Percentiles rank a stretch among this genome's conserved stretches.
Conservation (phyloP, 2,329 filamentous ascomycete genomes). For the Aspergillus hiratsukae region DNA sequence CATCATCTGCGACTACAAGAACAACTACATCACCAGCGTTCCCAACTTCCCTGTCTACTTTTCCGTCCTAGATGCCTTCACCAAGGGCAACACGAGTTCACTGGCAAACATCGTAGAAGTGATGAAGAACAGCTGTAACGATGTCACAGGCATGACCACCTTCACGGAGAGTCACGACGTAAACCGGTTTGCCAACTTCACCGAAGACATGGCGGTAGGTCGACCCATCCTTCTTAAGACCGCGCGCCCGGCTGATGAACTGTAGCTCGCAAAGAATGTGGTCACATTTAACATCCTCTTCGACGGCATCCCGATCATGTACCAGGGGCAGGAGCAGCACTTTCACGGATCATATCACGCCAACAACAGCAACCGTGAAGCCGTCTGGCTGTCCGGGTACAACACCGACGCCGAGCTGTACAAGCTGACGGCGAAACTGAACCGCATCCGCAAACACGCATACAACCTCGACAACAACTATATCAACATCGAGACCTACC, state of each 20-base stretch:
- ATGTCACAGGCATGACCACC: constrained; percentile 45
- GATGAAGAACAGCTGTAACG: constrained; percentile 26
- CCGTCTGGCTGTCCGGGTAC: constrained; percentile 53
- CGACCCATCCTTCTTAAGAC: background rate
- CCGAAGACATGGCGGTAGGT: constrained; percentile 40
- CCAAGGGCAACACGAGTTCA: constrained; percentile 25
- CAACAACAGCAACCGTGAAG: constrained; percentile 46
- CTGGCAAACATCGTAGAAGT: constrained; percentile 21
- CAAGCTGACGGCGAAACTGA: constrained; percentile 33
- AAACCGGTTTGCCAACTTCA: constrained; percentile 50
- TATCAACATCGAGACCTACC: constrained; percentile 31
- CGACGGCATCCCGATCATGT: constrained; percentile 61
- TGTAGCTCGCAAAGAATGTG: constrained; percentile 54
- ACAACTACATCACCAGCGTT: constrained; percentile 37
- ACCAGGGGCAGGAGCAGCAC: constrained; percentile 63
- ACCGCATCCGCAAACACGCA: constrained; percentile 40
- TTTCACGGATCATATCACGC: constrained; percentile 47
- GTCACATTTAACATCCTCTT: constrained; percentile 56
- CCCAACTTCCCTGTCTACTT: constrained; percentile 45
- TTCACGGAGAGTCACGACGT: constrained; percentile 61
- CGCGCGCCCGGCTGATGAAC: background rate
- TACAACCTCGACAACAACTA: constrained; percentile 32
- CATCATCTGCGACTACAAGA: constrained; percentile 41
- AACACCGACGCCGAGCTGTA: constrained; percentile 39
- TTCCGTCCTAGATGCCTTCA: constrained; percentile 32